Evolutionary conservation across 2,329 filamentous ascomycete genomes (phyloP).

Genomic region (Beauveria caledonica): DNA sequence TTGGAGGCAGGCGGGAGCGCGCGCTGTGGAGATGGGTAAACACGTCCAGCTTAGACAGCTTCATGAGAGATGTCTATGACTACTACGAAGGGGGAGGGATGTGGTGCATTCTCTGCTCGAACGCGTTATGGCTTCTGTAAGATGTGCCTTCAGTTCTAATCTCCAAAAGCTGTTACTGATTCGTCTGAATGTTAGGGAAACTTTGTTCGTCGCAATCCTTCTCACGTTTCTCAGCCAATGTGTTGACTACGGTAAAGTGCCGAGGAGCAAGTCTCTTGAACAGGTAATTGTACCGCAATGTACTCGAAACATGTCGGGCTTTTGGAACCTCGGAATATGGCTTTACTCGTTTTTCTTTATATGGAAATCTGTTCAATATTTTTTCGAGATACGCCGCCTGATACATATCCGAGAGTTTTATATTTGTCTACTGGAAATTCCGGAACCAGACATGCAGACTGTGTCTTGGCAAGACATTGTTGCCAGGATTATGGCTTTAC

Average conservation of each 20-base stretch:
- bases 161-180: conserved; percentile 1
- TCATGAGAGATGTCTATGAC: conserved; percentile 75
- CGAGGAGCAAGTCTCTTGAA: conserved; percentile 49
- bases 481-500: conserved; percentile 70
- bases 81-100: conserved; percentile 80
- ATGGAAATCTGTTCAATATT: conserved; percentile 66
- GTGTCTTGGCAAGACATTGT: conserved; percentile 92
- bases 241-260: conserved; percentile 70
- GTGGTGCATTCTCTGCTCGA: conserved; percentile 71
- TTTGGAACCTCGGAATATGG: conserved; percentile 75
- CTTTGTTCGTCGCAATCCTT: conserved; percentile 73
- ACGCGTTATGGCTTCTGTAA: conserved; percentile 64
- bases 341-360: conserved; percentile 80
- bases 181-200: conserved; percentile 45
- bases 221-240: conserved; percentile 80
- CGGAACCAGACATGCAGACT: conserved; percentile 79
- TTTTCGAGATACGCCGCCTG: conserved; percentile 65
- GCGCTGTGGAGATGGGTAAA: conserved; percentile 93
- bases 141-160: conserved; percentile 19
- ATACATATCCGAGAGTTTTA: conserved; percentile 80
- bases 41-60: conserved; percentile 79
- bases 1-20: conserved; percentile 41
- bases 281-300: conserved; percentile 63
- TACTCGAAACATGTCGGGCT: conserved; percentile 63
- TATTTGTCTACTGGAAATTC: conserved; percentile 71